These are phyloP conservation scores for Castanospermum australe DNA, from an alignment of 306 rosid species.

Conservation along the genomic window DNA sequence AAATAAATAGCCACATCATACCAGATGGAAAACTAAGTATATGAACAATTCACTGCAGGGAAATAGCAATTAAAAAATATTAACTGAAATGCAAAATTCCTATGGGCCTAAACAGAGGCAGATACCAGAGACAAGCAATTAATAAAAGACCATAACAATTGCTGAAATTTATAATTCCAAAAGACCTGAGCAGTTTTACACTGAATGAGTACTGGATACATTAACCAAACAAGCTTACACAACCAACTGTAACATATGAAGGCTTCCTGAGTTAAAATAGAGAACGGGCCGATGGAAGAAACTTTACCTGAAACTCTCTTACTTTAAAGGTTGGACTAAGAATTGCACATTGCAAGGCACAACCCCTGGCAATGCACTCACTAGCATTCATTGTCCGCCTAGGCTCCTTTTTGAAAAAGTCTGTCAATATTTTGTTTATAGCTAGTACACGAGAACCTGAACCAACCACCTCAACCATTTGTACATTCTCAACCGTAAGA, in stretches of 20 bases:
- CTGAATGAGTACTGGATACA: background rate
- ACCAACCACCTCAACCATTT: conserved; percentile 90
- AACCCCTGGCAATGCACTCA: conserved; percentile 92
- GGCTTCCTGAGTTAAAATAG: background rate
- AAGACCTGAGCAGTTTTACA: background rate
- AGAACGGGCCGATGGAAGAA: background rate
- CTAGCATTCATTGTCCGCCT: conserved; percentile 98
- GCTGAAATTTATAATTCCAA: background rate
- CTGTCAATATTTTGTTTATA: conserved; percentile 72
- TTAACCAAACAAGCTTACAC: background rate
- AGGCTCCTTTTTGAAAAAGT: conserved; percentile 88
- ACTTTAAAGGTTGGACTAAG: conserved; percentile 97
- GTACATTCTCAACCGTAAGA: conserved; percentile 65
- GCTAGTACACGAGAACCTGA: conserved; percentile 98
- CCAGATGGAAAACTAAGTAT: background rate
- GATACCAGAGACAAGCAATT: background rate
- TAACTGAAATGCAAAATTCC: background rate
- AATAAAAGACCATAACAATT: background rate
- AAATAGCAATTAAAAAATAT: background rate
- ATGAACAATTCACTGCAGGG: background rate
- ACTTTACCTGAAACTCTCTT: conserved; percentile 82
- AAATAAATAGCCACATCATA: background rate
- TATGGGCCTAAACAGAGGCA: background rate
- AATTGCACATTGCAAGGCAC: conserved; percentile 93
- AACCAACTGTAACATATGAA: background rate